Base-by-base conservation (phyloP, 306 rosid species). In the Astragalus glycyphyllos region DNA sequence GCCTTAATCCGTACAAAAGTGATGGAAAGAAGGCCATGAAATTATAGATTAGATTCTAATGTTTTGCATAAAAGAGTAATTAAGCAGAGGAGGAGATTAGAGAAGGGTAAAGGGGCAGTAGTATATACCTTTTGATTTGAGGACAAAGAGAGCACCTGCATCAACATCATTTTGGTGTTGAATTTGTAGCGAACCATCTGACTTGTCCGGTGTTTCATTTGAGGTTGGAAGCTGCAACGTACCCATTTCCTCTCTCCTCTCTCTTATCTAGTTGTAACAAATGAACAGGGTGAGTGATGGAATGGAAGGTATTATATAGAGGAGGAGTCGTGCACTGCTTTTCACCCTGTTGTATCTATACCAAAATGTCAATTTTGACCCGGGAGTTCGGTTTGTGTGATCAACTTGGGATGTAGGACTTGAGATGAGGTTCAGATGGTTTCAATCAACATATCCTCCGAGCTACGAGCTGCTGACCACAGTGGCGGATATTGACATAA, bases 91-190 rank as follows among this genome's bases (percentile, higher is more conserved):
- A n/a, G n/a, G n/a, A n/a, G n/a, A n/a, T n/a, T n/a, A n/a, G 46
- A 73, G 6, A 32, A 23, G 48, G 31, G 31, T 60, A 15, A 31
- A 37, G n/a, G n/a, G n/a, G n/a, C n/a, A n/a, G n/a, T n/a, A n/a
- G n/a, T n/a, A n/a, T n/a, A n/a, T n/a, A n/a, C 92, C 97, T 88
- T 80, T 86, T 53, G 97, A 88, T 80, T 91, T 89, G 57, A 91
- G 97, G 59, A 91, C 97, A 83, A 91, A 91, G 57, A 79, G 84
- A 61, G 97, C 97, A 13, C 96, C 97, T 1, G 96, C 97, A 68
- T 91, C 97, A 8, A 79, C 71, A 38, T 82, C 78, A 10, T 58
- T 67, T 15, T 69, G 58, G 23, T 20, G 49, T 12, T 53, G 32
- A 53, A 53, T 65, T 8, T 69, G 78, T 35, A 63, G 69, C 8